phyloP scores from a whole-genome alignment of 2,329 filamentous ascomycete genomes.

The Phaeoacremonium minimum region DNA sequence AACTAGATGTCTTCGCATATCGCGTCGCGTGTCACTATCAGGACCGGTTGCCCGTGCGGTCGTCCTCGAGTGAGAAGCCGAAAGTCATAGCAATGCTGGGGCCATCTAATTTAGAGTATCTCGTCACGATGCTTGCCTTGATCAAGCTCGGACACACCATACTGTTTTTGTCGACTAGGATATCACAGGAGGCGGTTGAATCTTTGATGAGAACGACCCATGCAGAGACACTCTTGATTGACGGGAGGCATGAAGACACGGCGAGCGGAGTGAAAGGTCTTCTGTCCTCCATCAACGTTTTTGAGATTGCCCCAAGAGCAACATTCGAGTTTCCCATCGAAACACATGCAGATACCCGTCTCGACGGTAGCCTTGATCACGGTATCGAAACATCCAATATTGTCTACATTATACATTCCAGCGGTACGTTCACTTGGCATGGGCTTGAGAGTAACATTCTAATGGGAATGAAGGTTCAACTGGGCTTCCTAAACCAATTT shows the following conservation, averaged over 20 bases:
- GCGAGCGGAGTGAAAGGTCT: slow-evolving; percentile 12
- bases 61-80: slow-evolving; percentile 12
- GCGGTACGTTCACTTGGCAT: too few species aligned
- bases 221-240: slow-evolving; percentile 17
- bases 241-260: slow-evolving; percentile 16
- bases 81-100: slow-evolving; percentile 44
- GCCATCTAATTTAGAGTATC: slow-evolving; percentile 48
- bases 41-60: slow-evolving; percentile 7
- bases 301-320: slow-evolving; percentile 18
- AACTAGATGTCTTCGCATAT: slow-evolving; percentile 36
- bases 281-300: slow-evolving; percentile 12
- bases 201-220: slow-evolving; percentile 19
- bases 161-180: slow-evolving; percentile 27
- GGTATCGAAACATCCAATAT: slow-evolving; percentile 16
- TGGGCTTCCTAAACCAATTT: slow-evolving; percentile 60
- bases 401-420: slow-evolving; percentile 28
- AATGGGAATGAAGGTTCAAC: slow-evolving; percentile 44
- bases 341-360: slow-evolving; percentile 19
- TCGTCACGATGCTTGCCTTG: slow-evolving; percentile 49
- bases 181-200: slow-evolving; percentile 24
- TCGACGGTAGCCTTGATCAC: slow-evolving; percentile 23
- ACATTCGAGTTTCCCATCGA: slow-evolving; percentile 25
- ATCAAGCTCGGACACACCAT: slow-evolving; percentile 48
- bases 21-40: slow-evolving; percentile 16
- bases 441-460: too few species aligned